Evolutionary conservation across 495 filamentous ascomycete species (phyloP), one percentile per base, ranked within the genome.

Genomic region (Lentithecium fluviatile): DNA sequence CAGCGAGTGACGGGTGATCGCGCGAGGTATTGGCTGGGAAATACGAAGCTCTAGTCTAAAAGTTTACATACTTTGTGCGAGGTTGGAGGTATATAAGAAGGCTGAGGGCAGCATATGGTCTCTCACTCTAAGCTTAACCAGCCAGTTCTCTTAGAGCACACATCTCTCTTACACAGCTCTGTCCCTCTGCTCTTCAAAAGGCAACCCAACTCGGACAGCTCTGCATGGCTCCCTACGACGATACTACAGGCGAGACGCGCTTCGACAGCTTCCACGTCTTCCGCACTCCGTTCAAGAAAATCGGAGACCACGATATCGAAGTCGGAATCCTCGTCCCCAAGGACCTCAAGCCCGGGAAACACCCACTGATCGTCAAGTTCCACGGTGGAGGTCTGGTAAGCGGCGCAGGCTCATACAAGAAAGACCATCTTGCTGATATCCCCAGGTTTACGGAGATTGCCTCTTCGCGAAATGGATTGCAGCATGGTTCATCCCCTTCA

Each of bases 261-360:
- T 66, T 69, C 54, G 47, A 51, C 45, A 19, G 17, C 10, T 69
- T 58, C 57, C 37, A 54, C 15, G 20, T 59, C 10, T 29, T 45
- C 34, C 51, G 53, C 36, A 48, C 51, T 47, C 29, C 48, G n/a
- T 69, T 65, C 57, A 69, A 65, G 36, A 55, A n/a, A 6, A 47
- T 66, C 37, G 40, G 45, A 10, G 45, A 48, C 32, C 57, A 60
- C 36, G 32, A 20, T 4, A 59, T 69, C 52, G 36, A 51, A 42
- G 58, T 50, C 13, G 32, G 52, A 2, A 29, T 69, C 25, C 46
- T 69, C 4, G 52, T 65, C 45, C 66, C 66, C 29, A 69, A 69
- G 43, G 32, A 45, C 36, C 43, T 69, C 32, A 45, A 49, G 26
- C 52, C 57, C 5, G 62, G 66, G 15, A 62, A 58, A 29, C 36